These are phyloP conservation scores for Tanozyma kutaoensis DNA, from an alignment of 805 yeast species.

Conservation along the genomic window DNA sequence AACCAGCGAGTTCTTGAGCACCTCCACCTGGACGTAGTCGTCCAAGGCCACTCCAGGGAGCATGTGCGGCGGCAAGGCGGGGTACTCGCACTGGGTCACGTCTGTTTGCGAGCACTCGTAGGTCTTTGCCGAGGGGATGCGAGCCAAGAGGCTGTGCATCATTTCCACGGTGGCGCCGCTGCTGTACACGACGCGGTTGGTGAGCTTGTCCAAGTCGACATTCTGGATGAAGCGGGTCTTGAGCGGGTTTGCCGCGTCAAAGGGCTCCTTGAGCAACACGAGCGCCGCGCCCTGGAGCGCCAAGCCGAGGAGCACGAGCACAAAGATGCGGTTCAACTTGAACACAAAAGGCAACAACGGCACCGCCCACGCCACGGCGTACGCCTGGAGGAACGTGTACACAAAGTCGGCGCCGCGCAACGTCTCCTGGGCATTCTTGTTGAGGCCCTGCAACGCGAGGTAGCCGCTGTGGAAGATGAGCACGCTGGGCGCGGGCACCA, in stretches of 20 bases:
- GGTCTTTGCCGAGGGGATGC: conserved; percentile 51
- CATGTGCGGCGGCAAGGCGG: conserved; percentile 30
- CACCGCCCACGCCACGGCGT: conserved; percentile 23
- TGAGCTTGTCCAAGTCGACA: conserved; percentile 29
- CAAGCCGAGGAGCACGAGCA: conserved; percentile 21
- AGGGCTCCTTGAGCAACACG: conserved; percentile 38
- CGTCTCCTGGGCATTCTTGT: conserved; percentile 64
- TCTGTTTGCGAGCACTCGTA: too few species aligned
- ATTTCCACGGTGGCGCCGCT: too few species aligned
- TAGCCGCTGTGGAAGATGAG: conserved; percentile 42
- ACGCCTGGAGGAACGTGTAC: conserved; percentile 12
- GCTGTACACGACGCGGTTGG: conserved; percentile 21
- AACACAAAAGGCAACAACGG: conserved; percentile 60
- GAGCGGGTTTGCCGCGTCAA: conserved; percentile 47
- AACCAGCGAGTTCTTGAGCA: conserved; percentile 35
- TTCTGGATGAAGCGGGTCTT: conserved; percentile 61
- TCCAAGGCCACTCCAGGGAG: conserved; percentile 17
- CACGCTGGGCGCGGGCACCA: conserved; percentile 53
- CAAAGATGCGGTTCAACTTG: conserved; percentile 44
- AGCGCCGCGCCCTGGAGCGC: conserved; percentile 18
- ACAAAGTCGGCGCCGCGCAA: conserved; percentile 24
- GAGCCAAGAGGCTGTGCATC: conserved; percentile 32
- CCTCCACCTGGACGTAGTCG: conserved; percentile 36
- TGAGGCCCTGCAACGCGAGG: conserved; percentile 47
- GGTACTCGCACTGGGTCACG: too few species aligned